Evolutionary conservation across 176 grass and related monocot species (phyloP), one percentile per base, ranked within the genome.

Genomic region (Eleusine coracana): DNA sequence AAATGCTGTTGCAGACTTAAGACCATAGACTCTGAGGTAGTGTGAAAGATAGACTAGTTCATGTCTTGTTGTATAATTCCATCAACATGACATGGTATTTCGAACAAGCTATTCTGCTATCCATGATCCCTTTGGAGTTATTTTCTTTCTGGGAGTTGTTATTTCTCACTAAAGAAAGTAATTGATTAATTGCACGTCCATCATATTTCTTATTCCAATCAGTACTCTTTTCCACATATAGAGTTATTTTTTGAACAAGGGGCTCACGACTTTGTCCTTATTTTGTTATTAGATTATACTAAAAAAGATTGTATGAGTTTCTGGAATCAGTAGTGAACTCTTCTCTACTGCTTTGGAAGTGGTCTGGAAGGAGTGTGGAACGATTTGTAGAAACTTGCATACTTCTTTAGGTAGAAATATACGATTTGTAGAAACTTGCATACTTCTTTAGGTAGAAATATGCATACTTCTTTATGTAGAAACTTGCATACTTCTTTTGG

Each of bases 81-180:
- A 67, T 78, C 56, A 78, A 86, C 66, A 64, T 86, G 78, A 40
- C 72, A 82, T 86, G 83, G 55, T 6, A 71, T 77, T 77, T 10
- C 3, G 45, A 78, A 76, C 56, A 48, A 76, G 28, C 34, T 25
- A 45, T 66, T 85, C 73, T 72, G 34, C 46, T 6, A 77, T 71
- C 38, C 20, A 37, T 50, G 66, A 70, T 76, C 77, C 40, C 1
- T 36, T 45, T 71, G 17, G 70, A 36, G 34, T 83, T 56, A 63
- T 87, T 73, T 66, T 44, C 23, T 64, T 60, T 10, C 28, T 79
- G 9, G 8, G 21, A 56, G 31, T 63, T 82, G 12, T 10, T 54
- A 16, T 75, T 37, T 70, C 12, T 70, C 15, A 74, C 1, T 13
- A 3, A 61, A 62, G 69, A 42, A 83, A 73, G 13, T 28, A 25